Base-by-base conservation (phyloP, 2,329 filamentous ascomycete species). In the Knoxdaviesia capensis region DNA sequence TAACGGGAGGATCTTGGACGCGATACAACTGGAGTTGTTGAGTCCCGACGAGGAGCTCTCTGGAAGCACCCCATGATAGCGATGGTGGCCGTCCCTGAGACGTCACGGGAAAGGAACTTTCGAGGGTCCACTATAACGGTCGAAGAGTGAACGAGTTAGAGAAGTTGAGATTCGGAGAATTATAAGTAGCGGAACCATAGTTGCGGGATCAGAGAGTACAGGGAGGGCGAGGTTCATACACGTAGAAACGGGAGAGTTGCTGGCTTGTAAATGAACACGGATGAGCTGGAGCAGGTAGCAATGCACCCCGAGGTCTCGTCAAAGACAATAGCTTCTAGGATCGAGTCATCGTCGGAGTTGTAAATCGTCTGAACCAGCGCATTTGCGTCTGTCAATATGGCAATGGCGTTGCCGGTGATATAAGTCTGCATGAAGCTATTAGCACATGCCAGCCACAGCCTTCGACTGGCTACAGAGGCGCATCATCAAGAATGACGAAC, bases 331-430 rank as follows among this genome's bases (percentile, higher is more conserved):
- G 85, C 80, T 48, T 85, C 72, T 31, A 96, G 63, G 32, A 58
- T 55, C 10, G 62, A 67, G 29, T 75, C 66, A 53, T 92, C 79
- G 53, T 90, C 79, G 53, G 92, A 81, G 53, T 90, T 77, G 62
- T 94, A 93, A 50, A 93, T 80, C 4, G 87, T 94, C 59, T 98
- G 90, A 33, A 94, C 61, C 48, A 94, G 73, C 43, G 72, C 72
- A 47, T 78, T 68, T 41, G 82, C 72, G 41, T 76, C 80, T 53
- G 74, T 71, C 50, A 96, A 75, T 52, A 98, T 78, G 42, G 90
- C 75, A 48, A 96, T 74, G 47, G 84, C 84, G 59, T 80, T 82
- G 53, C 88, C 88, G 46, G 83, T 90, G 49, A 94, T 80, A 61
- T 96, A 98, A 41, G 76, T 74, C 84, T 92, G 53, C 32, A 40